phyloP scores from a whole-genome alignment of 805 yeast species.

The Candida qinlingensis region DNA sequence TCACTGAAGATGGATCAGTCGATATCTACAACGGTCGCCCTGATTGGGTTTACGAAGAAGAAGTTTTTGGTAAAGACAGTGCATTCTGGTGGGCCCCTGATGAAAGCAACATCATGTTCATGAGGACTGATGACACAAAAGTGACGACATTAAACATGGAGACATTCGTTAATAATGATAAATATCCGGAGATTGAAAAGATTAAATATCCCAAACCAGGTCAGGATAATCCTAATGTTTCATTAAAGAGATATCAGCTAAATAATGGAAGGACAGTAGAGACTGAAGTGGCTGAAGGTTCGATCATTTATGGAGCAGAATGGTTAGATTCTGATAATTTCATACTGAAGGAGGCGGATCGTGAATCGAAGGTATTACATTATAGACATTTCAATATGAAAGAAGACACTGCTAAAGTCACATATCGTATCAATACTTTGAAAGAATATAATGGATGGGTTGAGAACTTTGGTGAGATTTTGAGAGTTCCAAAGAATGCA shows the following conservation, averaged over 20 bases:
- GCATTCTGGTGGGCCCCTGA: constrained; percentile 75
- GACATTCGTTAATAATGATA: constrained; percentile 37
- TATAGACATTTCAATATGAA: constrained; percentile 39
- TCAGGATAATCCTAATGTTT: constrained; percentile 48
- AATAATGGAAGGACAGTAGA: constrained; percentile 2
- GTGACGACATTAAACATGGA: constrained; percentile 52
- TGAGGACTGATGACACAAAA: constrained; percentile 52
- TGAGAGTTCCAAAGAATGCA: constrained; percentile 33
- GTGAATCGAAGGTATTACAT: constrained; percentile 53
- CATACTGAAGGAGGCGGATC: constrained; percentile 55
- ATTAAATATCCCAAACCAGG: constrained; percentile 77
- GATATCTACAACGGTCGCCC: constrained; percentile 62
- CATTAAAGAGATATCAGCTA: constrained; percentile 24
- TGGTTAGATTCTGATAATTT: constrained; percentile 52
- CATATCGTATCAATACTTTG: constrained; percentile 39
- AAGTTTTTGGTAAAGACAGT: constrained; percentile 51
- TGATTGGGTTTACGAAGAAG: constrained; percentile 86
- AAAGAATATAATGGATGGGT: constrained; percentile 51
- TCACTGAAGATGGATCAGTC: constrained; percentile 44
- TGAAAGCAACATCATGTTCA: constrained; percentile 48
- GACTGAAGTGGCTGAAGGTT: constrained; percentile 37
- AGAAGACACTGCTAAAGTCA: constrained; percentile 27
- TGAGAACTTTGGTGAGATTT: constrained; percentile 41
- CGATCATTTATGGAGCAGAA: constrained; percentile 52
- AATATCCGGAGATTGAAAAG: constrained; percentile 42